Conservation (phyloP, 1,139 yeast species). For the Eremothecium sinecaudum region DNA sequence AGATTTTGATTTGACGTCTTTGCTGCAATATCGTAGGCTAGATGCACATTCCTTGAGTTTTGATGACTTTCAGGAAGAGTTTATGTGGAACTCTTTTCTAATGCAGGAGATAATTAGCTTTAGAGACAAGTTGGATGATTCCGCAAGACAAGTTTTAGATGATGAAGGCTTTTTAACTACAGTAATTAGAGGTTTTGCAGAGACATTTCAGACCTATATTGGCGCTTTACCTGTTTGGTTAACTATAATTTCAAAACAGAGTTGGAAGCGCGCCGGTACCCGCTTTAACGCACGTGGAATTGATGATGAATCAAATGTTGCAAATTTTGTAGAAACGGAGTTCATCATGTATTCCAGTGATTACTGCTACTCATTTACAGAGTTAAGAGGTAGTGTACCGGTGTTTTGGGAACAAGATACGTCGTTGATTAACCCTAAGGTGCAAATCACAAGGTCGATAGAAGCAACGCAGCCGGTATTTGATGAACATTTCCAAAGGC, state of each 20-base stretch:
- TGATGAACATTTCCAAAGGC: conserved; percentile 62
- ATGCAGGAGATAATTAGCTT: conserved; percentile 73
- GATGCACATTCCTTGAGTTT: conserved; percentile 36
- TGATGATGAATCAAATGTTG: conserved; percentile 91
- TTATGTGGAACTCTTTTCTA: conserved; percentile 95
- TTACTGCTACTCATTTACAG: conserved; percentile 65
- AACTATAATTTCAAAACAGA: conserved; percentile 82
- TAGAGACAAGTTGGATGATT: conserved; percentile 57
- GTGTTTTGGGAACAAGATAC: conserved; percentile 98
- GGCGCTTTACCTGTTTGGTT: conserved; percentile 48
- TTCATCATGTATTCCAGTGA: conserved; percentile 53
- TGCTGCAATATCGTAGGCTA: conserved; percentile 65
- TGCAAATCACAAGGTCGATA: conserved; percentile 73
- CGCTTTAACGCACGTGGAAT: conserved; percentile 89
- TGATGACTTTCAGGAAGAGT: conserved; percentile 65
- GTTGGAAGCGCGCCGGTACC: conserved; percentile 95
- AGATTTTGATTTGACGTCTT: conserved; percentile 82
- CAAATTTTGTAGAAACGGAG: conserved; percentile 94
- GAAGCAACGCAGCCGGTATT: conserved; percentile 93
- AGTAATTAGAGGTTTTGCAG: conserved; percentile 91
- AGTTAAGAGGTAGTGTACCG: conserved; percentile 91
- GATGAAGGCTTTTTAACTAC: conserved; percentile 75
- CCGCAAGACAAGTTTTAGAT: conserved; percentile 52
- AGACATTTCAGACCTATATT: conserved; percentile 50
- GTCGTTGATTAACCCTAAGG: conserved; percentile 69